These are phyloP conservation scores for Astragalus membranaceus DNA, from an alignment of 306 rosid genomes.

Conservation along the genomic window DNA sequence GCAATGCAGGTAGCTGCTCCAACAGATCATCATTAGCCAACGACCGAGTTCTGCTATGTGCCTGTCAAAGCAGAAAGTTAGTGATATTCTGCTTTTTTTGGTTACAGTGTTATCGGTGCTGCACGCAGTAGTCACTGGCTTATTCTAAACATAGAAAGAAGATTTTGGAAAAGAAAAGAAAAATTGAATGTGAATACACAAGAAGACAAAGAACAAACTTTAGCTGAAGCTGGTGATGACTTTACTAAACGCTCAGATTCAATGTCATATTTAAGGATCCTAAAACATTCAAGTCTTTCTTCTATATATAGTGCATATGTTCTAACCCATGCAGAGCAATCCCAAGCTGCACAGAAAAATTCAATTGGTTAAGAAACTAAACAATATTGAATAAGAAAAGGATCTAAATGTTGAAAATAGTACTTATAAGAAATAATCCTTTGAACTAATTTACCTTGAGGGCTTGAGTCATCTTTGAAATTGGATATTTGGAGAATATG, in stretches of 20 bases:
- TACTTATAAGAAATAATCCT: neutral
- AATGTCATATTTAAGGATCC: conserved; percentile 73
- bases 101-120: no score
- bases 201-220: conserved; percentile 38
- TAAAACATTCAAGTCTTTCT: conserved; percentile 83
- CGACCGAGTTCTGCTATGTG: conserved; percentile 64
- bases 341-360: conserved; percentile 75
- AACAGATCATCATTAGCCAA: conserved; percentile 51
- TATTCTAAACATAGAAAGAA: neutral
- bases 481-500: conserved; percentile 83
- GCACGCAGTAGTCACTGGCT: no score
- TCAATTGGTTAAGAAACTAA: conserved; percentile 24
- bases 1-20: conserved; percentile 85
- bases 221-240: conserved; percentile 47
- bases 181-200: neutral
- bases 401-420: neutral
- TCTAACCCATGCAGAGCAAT: conserved; percentile 97
- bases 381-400: neutral
- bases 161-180: neutral
- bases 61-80: conserved; percentile 33
- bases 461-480: conserved; percentile 91
- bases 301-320: conserved; percentile 80
- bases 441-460: conserved; percentile 47
- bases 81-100: conserved; percentile 17
- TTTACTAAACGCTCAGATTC: conserved; percentile 80